Conservation (phyloP, 1,139 yeast species). For the Lipomyces yarrowii region DNA sequence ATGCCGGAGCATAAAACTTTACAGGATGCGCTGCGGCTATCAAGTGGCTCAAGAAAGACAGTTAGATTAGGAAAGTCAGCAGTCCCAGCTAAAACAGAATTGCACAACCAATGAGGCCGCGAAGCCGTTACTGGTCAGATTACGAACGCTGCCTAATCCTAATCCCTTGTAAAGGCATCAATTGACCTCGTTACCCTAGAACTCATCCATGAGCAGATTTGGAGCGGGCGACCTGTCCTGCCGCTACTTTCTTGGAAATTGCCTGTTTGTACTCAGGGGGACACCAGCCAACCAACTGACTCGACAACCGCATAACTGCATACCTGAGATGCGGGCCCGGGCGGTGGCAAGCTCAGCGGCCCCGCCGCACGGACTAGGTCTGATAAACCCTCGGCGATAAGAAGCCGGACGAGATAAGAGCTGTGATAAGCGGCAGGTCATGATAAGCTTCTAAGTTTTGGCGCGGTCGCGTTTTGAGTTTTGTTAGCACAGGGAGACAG, state of each 20-base stretch:
- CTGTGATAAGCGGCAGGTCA: no score
- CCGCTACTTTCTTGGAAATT: slow-evolving; percentile 9
- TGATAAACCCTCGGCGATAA: no score
- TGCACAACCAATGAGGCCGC: neutral
- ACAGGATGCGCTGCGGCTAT: slow-evolving; percentile 2
- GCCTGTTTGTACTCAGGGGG: slow-evolving; percentile 4
- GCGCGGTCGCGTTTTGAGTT: no score
- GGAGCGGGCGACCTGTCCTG: neutral
- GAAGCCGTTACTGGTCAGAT: neutral
- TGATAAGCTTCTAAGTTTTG: no score
- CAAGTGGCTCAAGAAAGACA: neutral
- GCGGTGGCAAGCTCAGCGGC: no score
- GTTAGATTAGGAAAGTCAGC: slow-evolving; percentile 1
- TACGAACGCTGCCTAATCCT: neutral
- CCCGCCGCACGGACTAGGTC: no score
- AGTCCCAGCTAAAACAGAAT: neutral
- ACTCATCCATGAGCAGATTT: slow-evolving; percentile 8
- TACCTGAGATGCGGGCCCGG: slow-evolving; percentile 9
- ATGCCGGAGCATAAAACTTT: slow-evolving; percentile 4
- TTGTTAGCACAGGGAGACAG: no score
- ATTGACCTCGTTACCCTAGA: neutral
- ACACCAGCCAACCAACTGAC: neutral
- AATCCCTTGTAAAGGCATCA: neutral
- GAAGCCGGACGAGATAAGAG: no score
- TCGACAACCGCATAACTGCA: neutral